phyloP scores from a whole-genome alignment of 495 filamentous ascomycete genomes.

The Penicillium nucicola region DNA sequence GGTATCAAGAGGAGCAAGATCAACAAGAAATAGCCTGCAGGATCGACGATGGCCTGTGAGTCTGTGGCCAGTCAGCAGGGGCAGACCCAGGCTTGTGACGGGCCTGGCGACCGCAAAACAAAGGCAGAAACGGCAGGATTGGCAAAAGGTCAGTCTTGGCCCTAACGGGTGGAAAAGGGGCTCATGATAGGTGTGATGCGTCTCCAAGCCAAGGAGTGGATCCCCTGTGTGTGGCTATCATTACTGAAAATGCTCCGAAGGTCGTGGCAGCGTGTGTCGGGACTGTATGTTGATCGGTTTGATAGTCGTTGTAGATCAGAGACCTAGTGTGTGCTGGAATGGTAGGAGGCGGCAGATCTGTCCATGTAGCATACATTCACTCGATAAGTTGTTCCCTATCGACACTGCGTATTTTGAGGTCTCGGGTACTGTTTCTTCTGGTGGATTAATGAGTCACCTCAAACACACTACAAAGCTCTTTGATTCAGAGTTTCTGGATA shows the following conservation, averaged over 20 bases:
- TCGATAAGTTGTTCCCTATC: neutral
- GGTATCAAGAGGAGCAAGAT: conserved; percentile 50
- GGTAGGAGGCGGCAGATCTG: too few relatives aligned
- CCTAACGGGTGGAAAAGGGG: conserved; percentile 24
- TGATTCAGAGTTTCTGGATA: conserved; percentile 4
- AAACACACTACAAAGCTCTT: conserved; percentile 8
- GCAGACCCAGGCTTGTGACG: neutral
- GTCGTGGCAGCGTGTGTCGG: conserved; percentile 8
- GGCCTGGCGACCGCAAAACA: conserved; percentile 3
- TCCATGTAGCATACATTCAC: too few relatives aligned
- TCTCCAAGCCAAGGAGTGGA: conserved; percentile 10
- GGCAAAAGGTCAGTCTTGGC: conserved; percentile 12
- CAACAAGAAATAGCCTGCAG: conserved; percentile 4
- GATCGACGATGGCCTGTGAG: conserved; percentile 1
- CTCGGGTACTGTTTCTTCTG: neutral
- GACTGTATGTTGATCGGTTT: conserved; percentile 6
- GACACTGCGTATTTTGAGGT: neutral
- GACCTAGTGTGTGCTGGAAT: neutral
- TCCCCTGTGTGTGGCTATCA: conserved; percentile 22
- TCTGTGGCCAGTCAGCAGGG: conserved; percentile 1
- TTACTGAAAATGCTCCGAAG: conserved; percentile 26
- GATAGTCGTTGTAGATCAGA: neutral
- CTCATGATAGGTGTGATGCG: conserved; percentile 12
- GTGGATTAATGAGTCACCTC: neutral
- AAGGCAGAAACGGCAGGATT: conserved; percentile 15